Evolutionary conservation across 306 rosid genomes (phyloP).

Genomic region (Canavalia gladiata): DNA sequence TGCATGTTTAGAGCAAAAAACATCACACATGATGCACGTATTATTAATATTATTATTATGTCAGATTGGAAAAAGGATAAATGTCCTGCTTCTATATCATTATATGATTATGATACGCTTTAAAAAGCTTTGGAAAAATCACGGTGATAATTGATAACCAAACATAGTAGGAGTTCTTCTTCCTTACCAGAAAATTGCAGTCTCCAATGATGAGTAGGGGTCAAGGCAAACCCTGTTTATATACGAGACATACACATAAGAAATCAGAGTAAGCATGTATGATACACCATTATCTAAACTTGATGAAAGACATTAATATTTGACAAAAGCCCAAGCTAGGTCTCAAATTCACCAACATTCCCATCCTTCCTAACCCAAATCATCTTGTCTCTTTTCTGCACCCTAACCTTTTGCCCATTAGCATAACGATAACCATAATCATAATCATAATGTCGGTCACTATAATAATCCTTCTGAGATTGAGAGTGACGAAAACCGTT

Average conservation of each 20-base stretch:
- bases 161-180: background rate
- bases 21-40: too few relatives aligned
- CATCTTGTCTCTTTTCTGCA: conserved; percentile 34
- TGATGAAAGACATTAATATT: background rate
- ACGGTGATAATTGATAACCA: background rate
- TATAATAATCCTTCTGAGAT: conserved; percentile 10
- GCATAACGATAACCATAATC: background rate
- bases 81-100: background rate
- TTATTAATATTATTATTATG: too few relatives aligned
- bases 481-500: background rate
- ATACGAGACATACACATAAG: background rate
- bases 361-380: conserved; percentile 70
- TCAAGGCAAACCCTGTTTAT: background rate
- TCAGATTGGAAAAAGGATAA: too few relatives aligned
- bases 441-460: background rate
- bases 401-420: background rate
- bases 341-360: conserved; percentile 38
- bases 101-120: background rate
- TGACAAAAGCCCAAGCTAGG: background rate
- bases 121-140: background rate
- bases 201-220: background rate
- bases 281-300: background rate
- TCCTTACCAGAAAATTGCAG: background rate
- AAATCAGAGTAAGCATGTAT: background rate
- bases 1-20: background rate